Conservation (phyloP, 768 basidiomycete species). For the Calvatia gigantea region DNA sequence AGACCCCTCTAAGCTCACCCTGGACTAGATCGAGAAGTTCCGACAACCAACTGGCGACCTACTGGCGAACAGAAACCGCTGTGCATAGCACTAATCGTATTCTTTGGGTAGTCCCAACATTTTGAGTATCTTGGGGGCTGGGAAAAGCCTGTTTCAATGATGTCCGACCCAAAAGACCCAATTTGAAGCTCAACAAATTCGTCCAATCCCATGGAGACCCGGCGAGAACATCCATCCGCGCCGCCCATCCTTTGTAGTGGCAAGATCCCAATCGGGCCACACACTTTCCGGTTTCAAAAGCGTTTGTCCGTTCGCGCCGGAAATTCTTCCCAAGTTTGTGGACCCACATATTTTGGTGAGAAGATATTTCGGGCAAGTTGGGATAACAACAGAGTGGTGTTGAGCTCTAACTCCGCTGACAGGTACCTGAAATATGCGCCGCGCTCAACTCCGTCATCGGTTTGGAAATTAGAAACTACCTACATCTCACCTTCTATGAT, state of each 20-base stretch:
- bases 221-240: background rate
- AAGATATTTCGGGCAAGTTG: constrained; percentile 1
- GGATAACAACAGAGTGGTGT: background rate
- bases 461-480: too few species aligned
- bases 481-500: too few species aligned
- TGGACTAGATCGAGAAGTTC: background rate
- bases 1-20: background rate
- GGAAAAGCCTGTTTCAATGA: background rate
- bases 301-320: constrained; percentile 3
- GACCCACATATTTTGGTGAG: background rate
- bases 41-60: background rate
- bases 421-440: constrained; percentile 10
- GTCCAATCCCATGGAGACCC: constrained; percentile 2
- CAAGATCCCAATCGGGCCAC: background rate
- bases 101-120: background rate
- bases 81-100: background rate
- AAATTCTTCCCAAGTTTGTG: constrained; percentile 2
- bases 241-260: background rate
- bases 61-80: background rate
- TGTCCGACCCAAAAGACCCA: background rate
- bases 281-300: background rate
- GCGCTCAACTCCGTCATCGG: background rate
- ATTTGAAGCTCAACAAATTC: background rate
- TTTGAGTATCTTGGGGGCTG: background rate
- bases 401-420: background rate